Conservation (phyloP, 371 early-diverging fungal genomes). For the Thermomucor indicae-seudaticae region DNA sequence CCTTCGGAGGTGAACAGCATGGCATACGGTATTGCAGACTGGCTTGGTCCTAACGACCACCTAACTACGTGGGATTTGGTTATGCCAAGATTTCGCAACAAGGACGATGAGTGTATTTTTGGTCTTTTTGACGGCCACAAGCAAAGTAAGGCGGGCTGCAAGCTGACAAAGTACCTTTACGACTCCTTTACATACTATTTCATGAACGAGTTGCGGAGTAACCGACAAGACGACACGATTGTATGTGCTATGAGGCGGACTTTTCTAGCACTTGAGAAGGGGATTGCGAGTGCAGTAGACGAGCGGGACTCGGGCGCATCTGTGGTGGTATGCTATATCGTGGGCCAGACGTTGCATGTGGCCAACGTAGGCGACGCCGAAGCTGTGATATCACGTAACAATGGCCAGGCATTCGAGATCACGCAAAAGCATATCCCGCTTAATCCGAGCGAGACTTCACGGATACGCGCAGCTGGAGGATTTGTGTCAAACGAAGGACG, state of each 20-base stretch:
- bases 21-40: slow-evolving; percentile 85
- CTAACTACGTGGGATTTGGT: slow-evolving; percentile 79
- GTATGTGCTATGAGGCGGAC: slow-evolving; percentile 65
- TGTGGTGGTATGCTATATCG: slow-evolving; percentile 73
- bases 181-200: slow-evolving; percentile 66
- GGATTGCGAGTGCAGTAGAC: not conserved
- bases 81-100: slow-evolving; percentile 71
- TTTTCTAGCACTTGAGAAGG: slow-evolving; percentile 70
- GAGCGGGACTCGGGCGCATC: slow-evolving; percentile 67
- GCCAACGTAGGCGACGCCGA: slow-evolving; percentile 90
- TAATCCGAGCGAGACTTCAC: slow-evolving; percentile 62
- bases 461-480: slow-evolving; percentile 78
- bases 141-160: slow-evolving; percentile 45
- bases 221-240: slow-evolving; percentile 49
- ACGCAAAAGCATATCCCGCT: slow-evolving; percentile 75
- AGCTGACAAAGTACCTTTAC: slow-evolving; percentile 64
- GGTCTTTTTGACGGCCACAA: slow-evolving; percentile 82
- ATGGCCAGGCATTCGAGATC: slow-evolving; percentile 65
- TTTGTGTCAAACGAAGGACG: slow-evolving; percentile 72
- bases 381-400: slow-evolving; percentile 79
- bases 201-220: slow-evolving; percentile 65
- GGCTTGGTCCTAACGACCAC: slow-evolving; percentile 60
- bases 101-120: slow-evolving; percentile 84
- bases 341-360: slow-evolving; percentile 74
- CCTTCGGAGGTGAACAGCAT: slow-evolving; percentile 77